These are phyloP conservation scores for Oryza glumipatula DNA, from an alignment of 176 grass and related monocot genomes.

Conservation along the genomic window DNA sequence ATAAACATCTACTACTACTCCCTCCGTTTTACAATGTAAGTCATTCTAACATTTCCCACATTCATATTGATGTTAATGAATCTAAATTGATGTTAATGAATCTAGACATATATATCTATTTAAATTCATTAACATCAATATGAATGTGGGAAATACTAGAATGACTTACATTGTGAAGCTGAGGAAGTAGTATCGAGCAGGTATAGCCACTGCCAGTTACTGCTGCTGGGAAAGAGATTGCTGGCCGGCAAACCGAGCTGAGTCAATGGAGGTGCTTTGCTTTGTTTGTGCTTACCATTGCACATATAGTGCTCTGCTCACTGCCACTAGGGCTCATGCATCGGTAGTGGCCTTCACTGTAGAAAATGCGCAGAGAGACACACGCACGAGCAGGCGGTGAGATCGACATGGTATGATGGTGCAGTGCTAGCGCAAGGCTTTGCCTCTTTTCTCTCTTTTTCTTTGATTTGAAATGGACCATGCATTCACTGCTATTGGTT, in stretches of 20 bases:
- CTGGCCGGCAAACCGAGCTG: background rate
- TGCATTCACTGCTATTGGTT: slow-evolving; percentile 40
- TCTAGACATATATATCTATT: too few species aligned
- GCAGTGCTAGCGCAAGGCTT: slow-evolving; percentile 14
- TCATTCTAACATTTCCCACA: too few species aligned
- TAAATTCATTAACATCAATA: too few species aligned
- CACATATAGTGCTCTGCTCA: slow-evolving; percentile 1
- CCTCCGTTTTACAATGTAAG: too few species aligned
- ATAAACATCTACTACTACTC: background rate
- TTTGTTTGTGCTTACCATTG: slow-evolving; percentile 2
- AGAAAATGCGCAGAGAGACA: background rate
- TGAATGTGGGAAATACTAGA: too few species aligned
- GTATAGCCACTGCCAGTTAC: background rate
- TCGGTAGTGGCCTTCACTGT: slow-evolving; percentile 15
- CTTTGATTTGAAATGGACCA: background rate
- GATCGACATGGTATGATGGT: background rate
- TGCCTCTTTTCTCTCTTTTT: background rate
- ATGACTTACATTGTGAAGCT: too few species aligned
- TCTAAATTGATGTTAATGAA: too few species aligned
- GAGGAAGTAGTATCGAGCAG: too few species aligned
- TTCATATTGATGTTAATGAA: too few species aligned
- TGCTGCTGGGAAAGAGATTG: background rate
- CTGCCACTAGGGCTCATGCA: slow-evolving; percentile 9
- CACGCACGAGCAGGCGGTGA: background rate
- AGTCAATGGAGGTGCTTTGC: slow-evolving; percentile 33